A percentile compares a stretch with the other conserved stretches of the same genome.
Conservation (phyloP, 495 filamentous ascomycete species). For the Cercophora sp. region DNA sequence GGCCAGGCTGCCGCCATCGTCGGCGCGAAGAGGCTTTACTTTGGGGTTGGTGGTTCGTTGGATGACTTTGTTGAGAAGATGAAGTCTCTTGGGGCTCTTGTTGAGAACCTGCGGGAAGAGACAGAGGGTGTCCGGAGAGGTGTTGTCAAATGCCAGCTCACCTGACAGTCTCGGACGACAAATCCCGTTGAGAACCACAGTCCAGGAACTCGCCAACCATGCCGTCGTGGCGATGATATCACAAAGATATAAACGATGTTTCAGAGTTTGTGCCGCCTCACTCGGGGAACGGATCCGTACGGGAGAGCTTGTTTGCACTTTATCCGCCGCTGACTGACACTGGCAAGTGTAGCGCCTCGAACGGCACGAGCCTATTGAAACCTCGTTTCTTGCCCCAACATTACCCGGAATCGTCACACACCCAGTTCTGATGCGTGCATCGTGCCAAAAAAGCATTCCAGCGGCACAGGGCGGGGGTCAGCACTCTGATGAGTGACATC, state of each 20-base stretch:
- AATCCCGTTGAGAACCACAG: neutral
- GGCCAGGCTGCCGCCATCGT: conserved; percentile 62
- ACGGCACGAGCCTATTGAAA: conserved; percentile 10
- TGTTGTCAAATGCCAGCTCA: conserved; percentile 44
- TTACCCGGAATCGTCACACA: too few relatives aligned
- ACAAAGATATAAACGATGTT: conserved; percentile 9
- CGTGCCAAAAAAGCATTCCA: conserved; percentile 7
- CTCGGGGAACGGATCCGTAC: conserved; percentile 3
- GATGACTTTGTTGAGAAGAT: conserved; percentile 76
- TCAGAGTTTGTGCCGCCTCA: conserved; percentile 3
- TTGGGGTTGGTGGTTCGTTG: conserved; percentile 91
- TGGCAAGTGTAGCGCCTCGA: conserved; percentile 1
- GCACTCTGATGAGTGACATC: conserved; percentile 2
- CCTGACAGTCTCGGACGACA: too few relatives aligned
- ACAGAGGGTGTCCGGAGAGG: conserved; percentile 55
- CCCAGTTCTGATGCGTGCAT: conserved; percentile 5
- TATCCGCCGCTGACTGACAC: conserved; percentile 8
- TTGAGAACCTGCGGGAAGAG: conserved; percentile 60
- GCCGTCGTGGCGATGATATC: neutral
- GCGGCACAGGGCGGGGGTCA: neutral
- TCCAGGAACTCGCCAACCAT: too few relatives aligned
- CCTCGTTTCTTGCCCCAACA: conserved; percentile 8
- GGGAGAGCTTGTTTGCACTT: conserved; percentile 6
- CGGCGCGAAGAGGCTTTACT: conserved; percentile 91
- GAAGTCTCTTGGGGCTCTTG: conserved; percentile 49